Evolutionary conservation across 768 basidiomycete genomes (phyloP), one percentile per base, ranked within the genome.

Genomic region (Cytidiella melzeri): DNA sequence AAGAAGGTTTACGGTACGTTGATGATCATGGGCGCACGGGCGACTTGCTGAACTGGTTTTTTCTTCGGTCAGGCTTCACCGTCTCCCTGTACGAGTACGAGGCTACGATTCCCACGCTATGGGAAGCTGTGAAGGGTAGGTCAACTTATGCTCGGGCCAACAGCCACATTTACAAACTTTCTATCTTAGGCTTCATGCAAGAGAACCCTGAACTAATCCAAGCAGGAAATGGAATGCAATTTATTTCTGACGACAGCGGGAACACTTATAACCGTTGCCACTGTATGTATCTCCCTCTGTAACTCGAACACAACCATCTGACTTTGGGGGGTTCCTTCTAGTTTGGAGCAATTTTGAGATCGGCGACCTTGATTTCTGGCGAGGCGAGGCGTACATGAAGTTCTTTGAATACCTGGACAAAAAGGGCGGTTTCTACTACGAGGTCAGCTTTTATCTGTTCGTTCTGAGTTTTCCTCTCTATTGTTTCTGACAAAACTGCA

Each of bases 81-180:
- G 75, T 90, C 36, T 77, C 83, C 0, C 71, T 90, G 52, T 84
- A 81, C 58, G 88, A 91, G 60, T 87, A 82, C 55, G 73, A 76
- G 42, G 79, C 79, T 45, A 91, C 88, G 3, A 87, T 91, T 27
- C 77, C 80, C 7, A 83, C 83, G 0, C 69, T 92, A 0, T 92
- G 88, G 88, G 63, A 73, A 3, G 69, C 77, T 11, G 83, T 84
- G 27, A 83, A 78, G 68, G 78, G 85, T 82, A 45, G 3, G 67
- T 60, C 13, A 10, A 43, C 5, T 11, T n/a, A 12, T 44, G 18
- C 39, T 28, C 28, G 5, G 11, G 23, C 6, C 34, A 34, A 3
- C 18, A 13, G 5, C 25, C 18, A 36, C n/a, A 30, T 37, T 41
- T 45, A 39, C 15, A 27, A 41, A 26, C 21, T 42, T 3, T 34